A percentile compares a stretch with the other conserved stretches of the same genome.
Evolutionary conservation across 2,329 filamentous ascomycete species (phyloP).

Genomic region (Alternaria brassicicola): DNA sequence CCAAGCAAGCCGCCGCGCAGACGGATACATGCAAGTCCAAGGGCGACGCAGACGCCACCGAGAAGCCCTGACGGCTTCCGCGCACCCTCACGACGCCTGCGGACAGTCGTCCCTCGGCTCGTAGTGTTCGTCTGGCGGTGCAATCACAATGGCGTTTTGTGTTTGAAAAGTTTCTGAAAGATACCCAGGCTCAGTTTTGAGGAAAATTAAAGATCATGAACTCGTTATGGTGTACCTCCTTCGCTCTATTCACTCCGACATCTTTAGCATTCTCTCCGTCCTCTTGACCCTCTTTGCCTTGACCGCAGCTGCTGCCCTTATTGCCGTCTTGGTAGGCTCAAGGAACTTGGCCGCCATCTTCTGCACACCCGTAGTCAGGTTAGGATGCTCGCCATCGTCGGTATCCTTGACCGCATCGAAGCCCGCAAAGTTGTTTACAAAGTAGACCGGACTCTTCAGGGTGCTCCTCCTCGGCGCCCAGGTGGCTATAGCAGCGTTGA

Average conservation of each 20-base stretch:
- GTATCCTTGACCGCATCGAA: slow-evolving; percentile 42
- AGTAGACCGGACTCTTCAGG: slow-evolving; percentile 27
- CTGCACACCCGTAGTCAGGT: slow-evolving; percentile 31
- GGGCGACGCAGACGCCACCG: background rate
- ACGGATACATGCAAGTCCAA: background rate
- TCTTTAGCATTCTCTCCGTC: background rate
- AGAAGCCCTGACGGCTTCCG: background rate
- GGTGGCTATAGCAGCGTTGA: slow-evolving; percentile 24
- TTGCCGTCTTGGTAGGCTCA: slow-evolving; percentile 23
- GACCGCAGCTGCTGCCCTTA: slow-evolving; percentile 20
- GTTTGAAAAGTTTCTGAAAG: background rate
- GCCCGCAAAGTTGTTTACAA: slow-evolving; percentile 39
- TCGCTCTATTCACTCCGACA: background rate
- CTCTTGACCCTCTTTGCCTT: slow-evolving; percentile 10
- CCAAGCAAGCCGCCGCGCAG: slow-evolving; percentile 3
- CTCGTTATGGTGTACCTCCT: slow-evolving; percentile 4
- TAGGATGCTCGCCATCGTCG: slow-evolving; percentile 45
- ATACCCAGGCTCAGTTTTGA: background rate
- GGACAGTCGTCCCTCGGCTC: background rate
- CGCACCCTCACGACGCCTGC: background rate
- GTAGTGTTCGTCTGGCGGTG: background rate
- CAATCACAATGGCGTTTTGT: background rate
- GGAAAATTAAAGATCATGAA: slow-evolving; percentile 8
- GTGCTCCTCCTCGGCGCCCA: slow-evolving; percentile 33
- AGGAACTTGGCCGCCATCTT: slow-evolving; percentile 42